These are phyloP conservation scores for Diaporthe caulivora DNA, from an alignment of 2,329 filamentous ascomycete genomes.

Conservation along the genomic window DNA sequence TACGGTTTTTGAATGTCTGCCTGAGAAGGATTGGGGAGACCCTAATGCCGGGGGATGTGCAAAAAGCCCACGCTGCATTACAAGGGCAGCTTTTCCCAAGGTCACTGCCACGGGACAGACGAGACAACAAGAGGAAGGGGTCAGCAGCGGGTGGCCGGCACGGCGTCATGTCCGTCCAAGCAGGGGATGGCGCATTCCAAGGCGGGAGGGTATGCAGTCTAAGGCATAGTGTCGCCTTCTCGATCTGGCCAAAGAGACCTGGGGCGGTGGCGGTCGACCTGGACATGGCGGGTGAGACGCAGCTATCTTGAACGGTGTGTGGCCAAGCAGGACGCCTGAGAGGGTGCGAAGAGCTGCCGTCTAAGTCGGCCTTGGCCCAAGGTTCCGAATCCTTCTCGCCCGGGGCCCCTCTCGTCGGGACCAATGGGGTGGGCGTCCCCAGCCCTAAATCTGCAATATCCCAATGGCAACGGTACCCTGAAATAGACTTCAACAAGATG, in stretches of 20 bases:
- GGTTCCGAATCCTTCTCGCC: conserved; percentile 32
- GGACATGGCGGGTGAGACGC: conserved; percentile 1
- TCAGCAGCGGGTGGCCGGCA: conserved; percentile 21
- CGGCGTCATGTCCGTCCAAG: conserved; percentile 13
- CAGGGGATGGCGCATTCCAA: conserved; percentile 25
- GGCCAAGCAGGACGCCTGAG: conserved; percentile 16
- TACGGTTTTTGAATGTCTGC: conserved; percentile 2
- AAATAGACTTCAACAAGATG: conserved; percentile 27
- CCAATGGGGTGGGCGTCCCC: not conserved
- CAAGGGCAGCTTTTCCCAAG: conserved; percentile 11
- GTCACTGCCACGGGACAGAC: conserved; percentile 9
- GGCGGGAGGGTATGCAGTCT: conserved; percentile 29
- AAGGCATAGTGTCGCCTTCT: conserved; percentile 6
- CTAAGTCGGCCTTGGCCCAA: conserved; percentile 14
- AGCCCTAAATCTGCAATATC: conserved; percentile 33
- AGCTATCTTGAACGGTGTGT: not conserved
- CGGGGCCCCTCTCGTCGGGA: not conserved
- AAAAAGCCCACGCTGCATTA: conserved; percentile 30
- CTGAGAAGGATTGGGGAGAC: conserved; percentile 24
- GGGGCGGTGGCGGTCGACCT: conserved; percentile 13
- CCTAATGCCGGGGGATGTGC: conserved; percentile 17
- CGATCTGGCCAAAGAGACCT: conserved; percentile 9
- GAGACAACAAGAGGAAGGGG: not conserved
- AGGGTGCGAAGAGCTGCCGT: conserved; percentile 16
- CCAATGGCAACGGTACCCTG: conserved; percentile 19